Conservation (phyloP, 2,329 filamentous ascomycete genomes). For the Penicillium glabrum region DNA sequence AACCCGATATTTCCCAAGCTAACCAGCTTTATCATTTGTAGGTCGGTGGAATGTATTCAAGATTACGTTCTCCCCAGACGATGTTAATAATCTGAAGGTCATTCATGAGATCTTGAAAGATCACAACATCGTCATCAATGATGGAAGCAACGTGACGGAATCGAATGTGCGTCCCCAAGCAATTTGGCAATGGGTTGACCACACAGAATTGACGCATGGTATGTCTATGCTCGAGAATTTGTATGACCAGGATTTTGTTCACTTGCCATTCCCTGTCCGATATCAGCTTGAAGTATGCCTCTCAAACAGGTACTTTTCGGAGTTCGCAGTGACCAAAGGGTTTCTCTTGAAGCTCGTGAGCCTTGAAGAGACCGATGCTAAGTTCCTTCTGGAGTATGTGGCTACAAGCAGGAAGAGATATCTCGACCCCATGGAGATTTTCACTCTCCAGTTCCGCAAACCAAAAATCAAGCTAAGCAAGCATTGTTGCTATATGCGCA, state of each 20-base stretch:
- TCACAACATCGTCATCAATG: constrained; percentile 65
- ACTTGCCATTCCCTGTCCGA: constrained; percentile 68
- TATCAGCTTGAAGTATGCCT: constrained; percentile 94
- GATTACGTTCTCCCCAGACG: constrained; percentile 45
- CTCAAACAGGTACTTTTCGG: constrained; percentile 74
- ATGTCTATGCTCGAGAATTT: constrained; percentile 34
- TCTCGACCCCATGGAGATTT: constrained; percentile 71
- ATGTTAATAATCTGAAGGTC: constrained; percentile 21
- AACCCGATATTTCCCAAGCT: not conserved
- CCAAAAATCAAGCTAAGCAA: constrained; percentile 59
- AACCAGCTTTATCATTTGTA: constrained; percentile 19
- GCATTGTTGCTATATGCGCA: constrained; percentile 74
- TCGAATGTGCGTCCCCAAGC: constrained; percentile 17
- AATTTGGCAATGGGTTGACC: constrained; percentile 45
- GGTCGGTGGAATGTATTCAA: constrained; percentile 64
- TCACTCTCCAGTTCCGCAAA: constrained; percentile 52
- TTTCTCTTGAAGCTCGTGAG: constrained; percentile 65
- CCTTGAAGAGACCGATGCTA: constrained; percentile 56
- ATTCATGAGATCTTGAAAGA: constrained; percentile 63
- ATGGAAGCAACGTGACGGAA: constrained; percentile 44
- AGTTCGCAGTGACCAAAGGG: constrained; percentile 66
- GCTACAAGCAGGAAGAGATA: constrained; percentile 63
- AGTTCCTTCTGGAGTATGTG: constrained; percentile 71
- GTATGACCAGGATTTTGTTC: constrained; percentile 31
- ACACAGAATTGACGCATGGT: constrained; percentile 14